Conservation (phyloP, 2,329 filamentous ascomycete species). For the Alternaria burnsii region DNA sequence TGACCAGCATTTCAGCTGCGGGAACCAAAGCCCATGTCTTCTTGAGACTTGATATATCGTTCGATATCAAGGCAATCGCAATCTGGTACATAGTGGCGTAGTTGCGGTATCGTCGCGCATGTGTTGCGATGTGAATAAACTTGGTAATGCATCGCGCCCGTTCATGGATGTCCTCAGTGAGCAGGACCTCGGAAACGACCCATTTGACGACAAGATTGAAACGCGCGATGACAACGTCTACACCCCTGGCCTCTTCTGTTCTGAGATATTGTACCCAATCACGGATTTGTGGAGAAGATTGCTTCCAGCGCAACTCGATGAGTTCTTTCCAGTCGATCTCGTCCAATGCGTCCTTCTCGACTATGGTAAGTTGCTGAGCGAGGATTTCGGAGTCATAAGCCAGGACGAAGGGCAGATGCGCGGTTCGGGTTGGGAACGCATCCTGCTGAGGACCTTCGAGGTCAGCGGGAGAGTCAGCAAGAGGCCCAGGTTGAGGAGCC, state of each 20-base stretch:
- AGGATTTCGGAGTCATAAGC: slow-evolving; percentile 81
- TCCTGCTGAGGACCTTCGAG: slow-evolving; percentile 29
- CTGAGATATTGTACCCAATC: slow-evolving; percentile 86
- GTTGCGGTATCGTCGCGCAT: slow-evolving; percentile 79
- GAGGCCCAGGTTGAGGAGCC: slow-evolving; percentile 20
- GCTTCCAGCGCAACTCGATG: slow-evolving; percentile 84
- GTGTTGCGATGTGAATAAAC: slow-evolving; percentile 80
- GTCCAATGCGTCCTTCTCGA: slow-evolving; percentile 85
- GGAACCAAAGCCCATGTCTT: slow-evolving; percentile 78
- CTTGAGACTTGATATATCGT: slow-evolving; percentile 72
- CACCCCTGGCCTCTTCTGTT: slow-evolving; percentile 74
- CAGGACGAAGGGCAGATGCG: slow-evolving; percentile 79
- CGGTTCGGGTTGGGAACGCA: slow-evolving; percentile 12
- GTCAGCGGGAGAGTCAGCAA: slow-evolving; percentile 35
- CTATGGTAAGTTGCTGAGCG: slow-evolving; percentile 83
- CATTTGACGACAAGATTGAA: slow-evolving; percentile 92
- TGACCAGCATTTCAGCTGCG: slow-evolving; percentile 68
- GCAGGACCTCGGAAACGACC: slow-evolving; percentile 79
- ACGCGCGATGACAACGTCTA: slow-evolving; percentile 83
- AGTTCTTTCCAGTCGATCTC: slow-evolving; percentile 90
- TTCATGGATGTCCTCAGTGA: slow-evolving; percentile 76
- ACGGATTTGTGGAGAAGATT: slow-evolving; percentile 70
- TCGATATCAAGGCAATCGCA: slow-evolving; percentile 77
- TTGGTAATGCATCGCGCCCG: slow-evolving; percentile 80
- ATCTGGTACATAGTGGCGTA: slow-evolving; percentile 86